phyloP scores from a whole-genome alignment of 2,329 filamentous ascomycete species.

The Gnomoniopsis smithogilvyi region DNA sequence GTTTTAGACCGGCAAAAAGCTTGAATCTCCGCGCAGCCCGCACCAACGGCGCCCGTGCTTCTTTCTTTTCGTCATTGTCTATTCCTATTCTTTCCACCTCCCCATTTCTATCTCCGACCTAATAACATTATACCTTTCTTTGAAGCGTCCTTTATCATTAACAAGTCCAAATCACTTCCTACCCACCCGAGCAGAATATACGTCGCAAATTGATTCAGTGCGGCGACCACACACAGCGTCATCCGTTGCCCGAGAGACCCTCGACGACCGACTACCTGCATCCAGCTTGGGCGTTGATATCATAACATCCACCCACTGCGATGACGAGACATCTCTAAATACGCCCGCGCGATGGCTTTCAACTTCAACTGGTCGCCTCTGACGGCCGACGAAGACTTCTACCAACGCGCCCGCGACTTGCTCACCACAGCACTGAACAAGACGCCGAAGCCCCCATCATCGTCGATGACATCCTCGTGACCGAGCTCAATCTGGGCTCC shows the following conservation, averaged over 20 bases:
- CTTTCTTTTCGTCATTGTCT: not conserved
- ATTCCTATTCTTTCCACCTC: not conserved
- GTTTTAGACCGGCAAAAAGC: not conserved
- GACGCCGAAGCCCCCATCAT: constrained; percentile 98
- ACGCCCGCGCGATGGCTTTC: constrained; percentile 73
- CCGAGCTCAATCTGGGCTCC: constrained; percentile 93
- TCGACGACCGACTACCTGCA: not conserved
- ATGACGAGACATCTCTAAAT: constrained; percentile 40
- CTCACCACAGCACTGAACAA: constrained; percentile 96
- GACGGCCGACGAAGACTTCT: constrained; percentile 89
- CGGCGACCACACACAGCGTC: too few relatives aligned
- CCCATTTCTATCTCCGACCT: not conserved
- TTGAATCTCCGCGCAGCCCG: not conserved
- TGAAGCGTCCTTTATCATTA: not conserved
- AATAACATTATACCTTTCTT: not conserved
- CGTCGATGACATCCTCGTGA: constrained; percentile 98
- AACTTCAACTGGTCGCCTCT: constrained; percentile 99
- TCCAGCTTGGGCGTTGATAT: constrained; percentile 2
- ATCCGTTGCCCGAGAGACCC: not conserved
- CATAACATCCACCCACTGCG: constrained; percentile 14
- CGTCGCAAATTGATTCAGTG: too few relatives aligned
- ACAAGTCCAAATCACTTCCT: not conserved
- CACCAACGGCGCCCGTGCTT: not conserved
- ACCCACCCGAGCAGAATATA: too few relatives aligned
- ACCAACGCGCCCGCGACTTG: constrained; percentile 87